A percentile compares a stretch with the other conserved stretches of the same genome.
Conservation (phyloP, 164 flowering plant species). For the Vitis amurensis region DNA sequence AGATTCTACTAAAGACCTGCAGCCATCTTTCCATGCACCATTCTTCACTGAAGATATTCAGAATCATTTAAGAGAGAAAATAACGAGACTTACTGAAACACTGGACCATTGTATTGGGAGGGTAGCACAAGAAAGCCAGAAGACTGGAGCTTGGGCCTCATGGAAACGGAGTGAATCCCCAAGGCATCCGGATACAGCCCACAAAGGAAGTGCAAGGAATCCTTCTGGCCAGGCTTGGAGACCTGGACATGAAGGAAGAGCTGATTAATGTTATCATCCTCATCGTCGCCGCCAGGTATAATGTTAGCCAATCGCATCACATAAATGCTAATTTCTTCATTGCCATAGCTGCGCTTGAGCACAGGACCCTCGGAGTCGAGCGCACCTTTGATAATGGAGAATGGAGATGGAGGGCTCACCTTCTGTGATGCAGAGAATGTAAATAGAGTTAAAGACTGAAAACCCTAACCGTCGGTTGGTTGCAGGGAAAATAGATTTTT, state of each 20-base stretch:
- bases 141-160: constrained; percentile 47
- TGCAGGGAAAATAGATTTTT: not conserved
- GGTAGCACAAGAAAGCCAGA: constrained; percentile 33
- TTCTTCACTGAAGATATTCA: too few relatives aligned
- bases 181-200: constrained; percentile 86
- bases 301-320: constrained; percentile 69
- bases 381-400: constrained; percentile 66
- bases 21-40: too few relatives aligned
- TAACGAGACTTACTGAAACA: constrained; percentile 56
- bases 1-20: too few relatives aligned
- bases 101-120: constrained; percentile 59
- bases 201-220: constrained; percentile 68
- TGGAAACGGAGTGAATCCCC: constrained; percentile 79
- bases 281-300: constrained; percentile 45
- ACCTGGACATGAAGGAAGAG: constrained; percentile 73
- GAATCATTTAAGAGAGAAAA: not conserved
- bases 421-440: constrained; percentile 43
- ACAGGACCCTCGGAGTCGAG: constrained; percentile 63
- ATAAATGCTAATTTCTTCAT: constrained; percentile 63
- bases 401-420: constrained; percentile 74
- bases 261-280: constrained; percentile 63
- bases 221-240: constrained; percentile 53
- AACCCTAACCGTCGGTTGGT: not conserved
- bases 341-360: constrained; percentile 47
- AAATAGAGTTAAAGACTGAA: not conserved